Conservation (phyloP, 441 rosid genomes). For the Dalechampia spathulata region DNA sequence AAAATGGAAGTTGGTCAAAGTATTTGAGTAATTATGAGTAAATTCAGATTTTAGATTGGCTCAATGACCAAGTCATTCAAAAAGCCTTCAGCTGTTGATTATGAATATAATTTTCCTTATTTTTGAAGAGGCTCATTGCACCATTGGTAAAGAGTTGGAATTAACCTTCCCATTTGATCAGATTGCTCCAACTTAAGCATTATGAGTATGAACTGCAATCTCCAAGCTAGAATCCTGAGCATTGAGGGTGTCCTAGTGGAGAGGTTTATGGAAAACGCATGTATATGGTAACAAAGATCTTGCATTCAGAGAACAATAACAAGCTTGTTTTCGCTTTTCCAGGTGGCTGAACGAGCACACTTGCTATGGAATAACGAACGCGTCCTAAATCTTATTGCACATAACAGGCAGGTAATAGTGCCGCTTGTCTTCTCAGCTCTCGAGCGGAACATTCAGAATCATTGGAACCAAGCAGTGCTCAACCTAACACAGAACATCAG, state of each 20-base stretch:
- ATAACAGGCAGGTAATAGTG: constrained; percentile 46
- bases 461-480: constrained; percentile 74
- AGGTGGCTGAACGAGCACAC: constrained; percentile 80
- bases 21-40: not conserved
- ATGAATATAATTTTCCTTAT: too few relatives aligned
- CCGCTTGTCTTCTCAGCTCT: constrained; percentile 55
- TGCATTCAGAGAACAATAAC: not conserved
- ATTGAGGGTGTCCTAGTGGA: not conserved
- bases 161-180: too few relatives aligned
- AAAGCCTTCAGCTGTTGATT: too few relatives aligned
- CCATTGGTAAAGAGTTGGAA: too few relatives aligned
- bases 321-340: constrained; percentile 21
- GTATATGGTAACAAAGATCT: not conserved
- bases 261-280: not conserved
- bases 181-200: not conserved
- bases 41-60: not conserved
- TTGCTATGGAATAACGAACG: constrained; percentile 65
- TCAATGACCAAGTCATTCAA: too few relatives aligned
- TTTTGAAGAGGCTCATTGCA: too few relatives aligned
- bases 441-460: constrained; percentile 47
- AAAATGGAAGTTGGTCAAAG: not conserved
- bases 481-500: constrained; percentile 51
- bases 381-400: constrained; percentile 39
- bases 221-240: not conserved
- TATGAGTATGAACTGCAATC: not conserved